Base-by-base conservation (phyloP, 306 rosid species). In the Pterocarpus santalinus region DNA sequence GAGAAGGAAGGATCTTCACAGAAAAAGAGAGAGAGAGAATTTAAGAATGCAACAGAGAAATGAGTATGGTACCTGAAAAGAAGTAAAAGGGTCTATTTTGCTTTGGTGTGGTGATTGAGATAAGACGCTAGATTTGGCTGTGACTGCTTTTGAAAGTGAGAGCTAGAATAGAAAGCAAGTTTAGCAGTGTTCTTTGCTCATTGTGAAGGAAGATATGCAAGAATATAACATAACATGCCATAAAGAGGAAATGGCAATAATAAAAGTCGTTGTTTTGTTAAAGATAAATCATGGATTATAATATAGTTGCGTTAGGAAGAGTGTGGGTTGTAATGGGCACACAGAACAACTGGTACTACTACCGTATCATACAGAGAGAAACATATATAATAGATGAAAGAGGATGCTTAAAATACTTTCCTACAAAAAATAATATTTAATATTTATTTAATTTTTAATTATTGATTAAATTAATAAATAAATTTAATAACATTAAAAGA, bases 61-160 rank as follows among this genome's bases (percentile, higher is more conserved):
- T 5, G 33, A 86, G 79, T 39, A 33, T 73, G 65, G 46, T 88
- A 86, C 89, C 91, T 67, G 70, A 35, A 64, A 63, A 73, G 15
- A 66, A 36, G 69, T 4, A n/a, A 53, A 81, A 81, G 63, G 43
- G 78, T 53, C 22, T 47, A 34, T 51, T 75, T 34, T 43, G 58
- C 72, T 8, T 81, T 65, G 77, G 35, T 28, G 71, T 30, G 69
- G 64, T 44, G 66, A 53, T 11, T 72, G 39, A 80, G 82, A 17
- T 70, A 66, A 76, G 83, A 14, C 16, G 77, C 81, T 84, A 71
- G 90, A 88, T 89, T 90, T 86, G 90, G 82, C 28, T 22, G 47
- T 80, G 90, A 87, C 64, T 47, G n/a, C 80, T 44, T 83, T 72
- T 33, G 51, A 72, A 85, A 11, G 33, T 67, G 72, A 56, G 78